phyloP scores from a whole-genome alignment of 768 basidiomycete species.

The Nidularia pulvinata region DNA sequence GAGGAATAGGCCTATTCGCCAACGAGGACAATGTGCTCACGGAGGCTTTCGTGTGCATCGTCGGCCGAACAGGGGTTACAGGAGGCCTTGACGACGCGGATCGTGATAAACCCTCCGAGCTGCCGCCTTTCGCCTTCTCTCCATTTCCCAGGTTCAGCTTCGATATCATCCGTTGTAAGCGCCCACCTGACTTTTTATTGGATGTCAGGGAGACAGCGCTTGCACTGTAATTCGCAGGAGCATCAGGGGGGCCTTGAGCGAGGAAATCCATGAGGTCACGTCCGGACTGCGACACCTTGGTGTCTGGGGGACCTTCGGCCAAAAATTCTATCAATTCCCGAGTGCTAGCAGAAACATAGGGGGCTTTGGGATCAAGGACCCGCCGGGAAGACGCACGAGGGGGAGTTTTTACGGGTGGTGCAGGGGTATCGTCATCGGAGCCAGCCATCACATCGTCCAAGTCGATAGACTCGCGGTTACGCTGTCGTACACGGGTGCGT shows the following conservation, averaged over 20 bases:
- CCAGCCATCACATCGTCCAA: slow-evolving; percentile 75
- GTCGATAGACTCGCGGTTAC: slow-evolving; percentile 68
- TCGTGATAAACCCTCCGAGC: slow-evolving; percentile 10
- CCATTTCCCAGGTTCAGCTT: slow-evolving; percentile 56
- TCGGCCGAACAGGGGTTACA: slow-evolving; percentile 12
- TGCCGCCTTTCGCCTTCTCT: slow-evolving; percentile 27
- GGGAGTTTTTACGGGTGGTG: slow-evolving; percentile 13
- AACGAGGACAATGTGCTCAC: slow-evolving; percentile 43
- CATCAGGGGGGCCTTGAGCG: slow-evolving; percentile 49
- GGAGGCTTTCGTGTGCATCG: slow-evolving; percentile 24
- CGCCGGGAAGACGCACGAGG: slow-evolving; percentile 14
- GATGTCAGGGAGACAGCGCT: slow-evolving; percentile 33
- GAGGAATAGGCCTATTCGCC: slow-evolving; percentile 62
- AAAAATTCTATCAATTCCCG: slow-evolving; percentile 58
- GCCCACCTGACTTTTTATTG: slow-evolving; percentile 53
- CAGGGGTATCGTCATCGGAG: slow-evolving; percentile 58
- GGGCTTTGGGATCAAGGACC: not conserved
- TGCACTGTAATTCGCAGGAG: slow-evolving; percentile 21
- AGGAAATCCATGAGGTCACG: slow-evolving; percentile 58
- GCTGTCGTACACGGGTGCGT: slow-evolving; percentile 51
- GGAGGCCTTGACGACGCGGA: not conserved
- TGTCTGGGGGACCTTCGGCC: slow-evolving; percentile 52
- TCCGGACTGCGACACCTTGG: slow-evolving; percentile 41
- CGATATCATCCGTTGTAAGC: slow-evolving; percentile 84
- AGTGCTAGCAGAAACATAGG: slow-evolving; percentile 38